phyloP scores from a whole-genome alignment of 306 rosid genomes.

The Neltuma alba region DNA sequence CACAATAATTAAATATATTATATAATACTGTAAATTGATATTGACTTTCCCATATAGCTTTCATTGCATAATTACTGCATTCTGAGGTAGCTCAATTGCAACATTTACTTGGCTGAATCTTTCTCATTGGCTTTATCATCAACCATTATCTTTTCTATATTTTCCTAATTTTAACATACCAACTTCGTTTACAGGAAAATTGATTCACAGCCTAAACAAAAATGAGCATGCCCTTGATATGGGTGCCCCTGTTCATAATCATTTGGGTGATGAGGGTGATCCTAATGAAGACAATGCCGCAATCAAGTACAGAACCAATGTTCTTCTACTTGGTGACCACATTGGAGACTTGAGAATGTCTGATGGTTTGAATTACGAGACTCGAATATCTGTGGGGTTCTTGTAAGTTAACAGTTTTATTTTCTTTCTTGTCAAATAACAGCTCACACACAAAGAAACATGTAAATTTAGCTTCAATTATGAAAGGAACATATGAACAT shows the following conservation, averaged over 20 bases:
- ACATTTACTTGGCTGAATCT: neutral
- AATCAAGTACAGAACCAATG: constrained; percentile 77
- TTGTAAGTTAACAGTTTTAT: constrained; percentile 60
- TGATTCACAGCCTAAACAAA: constrained; percentile 88
- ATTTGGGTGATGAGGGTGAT: constrained; percentile 61
- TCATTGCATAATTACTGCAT: neutral
- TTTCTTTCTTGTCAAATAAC: neutral
- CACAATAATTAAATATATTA: neutral
- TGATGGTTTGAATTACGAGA: constrained; percentile 82
- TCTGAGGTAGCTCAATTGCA: constrained; percentile 1
- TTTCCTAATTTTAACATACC: constrained; percentile 19
- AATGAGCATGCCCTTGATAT: constrained; percentile 94
- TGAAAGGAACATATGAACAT: constrained; percentile 3
- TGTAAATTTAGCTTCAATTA: constrained; percentile 1
- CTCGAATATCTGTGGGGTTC: constrained; percentile 83
- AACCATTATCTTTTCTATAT: constrained; percentile 2
- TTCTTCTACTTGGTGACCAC: constrained; percentile 94
- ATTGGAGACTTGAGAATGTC: constrained; percentile 94
- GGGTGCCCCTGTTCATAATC: constrained; percentile 86
- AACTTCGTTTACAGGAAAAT: constrained; percentile 67
- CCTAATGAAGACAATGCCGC: constrained; percentile 56
- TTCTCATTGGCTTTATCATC: neutral
- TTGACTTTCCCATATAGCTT: neutral
- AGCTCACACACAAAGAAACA: neutral
- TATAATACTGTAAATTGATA: constrained; percentile 13